Percentiles rank a stretch among this genome's conserved stretches.
phyloP scores from a whole-genome alignment of 257 asterid species.

The Agastache rugosa region DNA sequence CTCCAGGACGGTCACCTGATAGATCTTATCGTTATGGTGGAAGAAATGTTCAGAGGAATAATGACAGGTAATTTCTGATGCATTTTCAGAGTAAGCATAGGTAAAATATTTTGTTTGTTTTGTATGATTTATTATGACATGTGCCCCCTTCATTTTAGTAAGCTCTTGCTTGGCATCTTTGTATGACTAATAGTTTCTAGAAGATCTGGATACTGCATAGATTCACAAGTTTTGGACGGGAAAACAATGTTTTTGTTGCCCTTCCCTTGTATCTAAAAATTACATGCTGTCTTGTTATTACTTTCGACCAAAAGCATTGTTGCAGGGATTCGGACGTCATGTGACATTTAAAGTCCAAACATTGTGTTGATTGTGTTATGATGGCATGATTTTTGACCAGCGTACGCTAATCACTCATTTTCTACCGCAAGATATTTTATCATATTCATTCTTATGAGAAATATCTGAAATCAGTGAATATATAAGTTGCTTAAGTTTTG shows the following conservation, averaged over 20 bases:
- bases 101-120: conserved; percentile 14
- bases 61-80: conserved; percentile 62
- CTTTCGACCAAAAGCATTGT: background rate
- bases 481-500: background rate
- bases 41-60: conserved; percentile 69
- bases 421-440: background rate
- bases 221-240: background rate
- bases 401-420: background rate
- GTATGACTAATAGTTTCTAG: background rate
- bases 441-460: background rate
- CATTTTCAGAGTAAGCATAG: background rate
- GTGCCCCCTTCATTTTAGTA: background rate
- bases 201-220: background rate
- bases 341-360: background rate
- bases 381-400: background rate
- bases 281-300: background rate
- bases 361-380: conserved; percentile 3
- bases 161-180: conserved; percentile 14
- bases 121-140: conserved; percentile 7
- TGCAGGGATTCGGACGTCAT: conserved; percentile 1
- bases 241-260: background rate
- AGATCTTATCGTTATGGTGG: conserved; percentile 75
- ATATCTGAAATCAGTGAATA: conserved; percentile 2
- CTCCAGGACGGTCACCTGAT: conserved; percentile 76
- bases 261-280: background rate